Percentiles rank a stretch among this genome's conserved stretches.
These are phyloP conservation scores for Erysimum cheiranthoides DNA, from an alignment of 345 rosid species.

Conservation along the genomic window DNA sequence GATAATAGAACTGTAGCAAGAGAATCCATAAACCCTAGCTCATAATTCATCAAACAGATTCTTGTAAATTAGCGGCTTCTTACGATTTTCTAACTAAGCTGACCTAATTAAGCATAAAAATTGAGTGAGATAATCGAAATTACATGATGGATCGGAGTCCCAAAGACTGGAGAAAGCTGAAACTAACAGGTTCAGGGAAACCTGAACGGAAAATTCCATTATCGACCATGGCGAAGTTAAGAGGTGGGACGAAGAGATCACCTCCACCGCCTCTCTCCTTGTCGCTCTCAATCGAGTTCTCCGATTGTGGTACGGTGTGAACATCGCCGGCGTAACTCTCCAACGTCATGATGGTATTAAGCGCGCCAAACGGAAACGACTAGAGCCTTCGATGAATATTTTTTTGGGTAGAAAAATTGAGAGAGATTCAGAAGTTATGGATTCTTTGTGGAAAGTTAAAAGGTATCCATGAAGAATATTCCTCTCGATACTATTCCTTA, in stretches of 20 bases:
- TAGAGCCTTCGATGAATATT: constrained; percentile 1
- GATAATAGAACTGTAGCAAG: neutral
- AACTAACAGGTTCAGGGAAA: constrained; percentile 71
- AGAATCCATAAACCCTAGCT: constrained; percentile 9
- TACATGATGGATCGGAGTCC: constrained; percentile 76
- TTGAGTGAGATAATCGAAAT: constrained; percentile 13
- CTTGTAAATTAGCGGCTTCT: neutral
- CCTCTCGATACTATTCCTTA: neutral
- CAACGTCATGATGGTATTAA: constrained; percentile 34
- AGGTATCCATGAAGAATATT: constrained; percentile 18
- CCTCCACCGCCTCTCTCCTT: constrained; percentile 47
- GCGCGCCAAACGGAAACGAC: neutral
- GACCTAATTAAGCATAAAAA: neutral
- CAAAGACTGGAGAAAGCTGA: constrained; percentile 64
- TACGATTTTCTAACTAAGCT: neutral
- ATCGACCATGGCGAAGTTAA: constrained; percentile 76
- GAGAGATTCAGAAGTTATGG: neutral
- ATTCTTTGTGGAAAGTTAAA: constrained; percentile 9
- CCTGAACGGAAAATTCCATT: constrained; percentile 76
- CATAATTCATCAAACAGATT: neutral
- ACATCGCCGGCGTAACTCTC: constrained; percentile 44
- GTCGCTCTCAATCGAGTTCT: constrained; percentile 34
- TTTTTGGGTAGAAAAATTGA: neutral
- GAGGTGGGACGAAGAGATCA: constrained; percentile 67
- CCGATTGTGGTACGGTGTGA: constrained; percentile 45